phyloP scores from a whole-genome alignment of 129 eudicot genomes.

The Pseudognaphalium luteoalbum region DNA sequence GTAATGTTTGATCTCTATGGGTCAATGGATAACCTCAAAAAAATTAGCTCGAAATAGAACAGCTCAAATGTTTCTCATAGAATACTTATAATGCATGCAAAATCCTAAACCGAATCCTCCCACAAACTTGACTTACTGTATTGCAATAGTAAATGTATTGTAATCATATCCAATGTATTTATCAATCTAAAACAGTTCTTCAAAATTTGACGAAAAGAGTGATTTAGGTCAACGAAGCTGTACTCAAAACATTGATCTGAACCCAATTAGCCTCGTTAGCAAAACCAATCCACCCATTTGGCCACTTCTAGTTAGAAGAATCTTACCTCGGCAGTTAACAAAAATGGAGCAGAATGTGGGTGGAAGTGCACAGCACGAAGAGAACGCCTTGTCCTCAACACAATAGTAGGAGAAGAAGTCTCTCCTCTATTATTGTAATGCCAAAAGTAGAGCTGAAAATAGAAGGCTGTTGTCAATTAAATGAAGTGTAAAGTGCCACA shows the following conservation, averaged over 20 bases:
- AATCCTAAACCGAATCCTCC: background rate
- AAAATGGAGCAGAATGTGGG: conserved; percentile 92
- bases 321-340: conserved; percentile 91
- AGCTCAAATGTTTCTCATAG: background rate
- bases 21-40: conserved; percentile 7
- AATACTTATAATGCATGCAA: background rate
- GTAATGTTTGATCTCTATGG: background rate
- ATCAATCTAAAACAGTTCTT: background rate
- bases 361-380: conserved; percentile 98
- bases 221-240: background rate
- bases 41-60: background rate
- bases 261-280: background rate
- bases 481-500: background rate
- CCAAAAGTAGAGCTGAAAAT: conserved; percentile 84
- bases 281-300: background rate
- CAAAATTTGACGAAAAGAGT: background rate
- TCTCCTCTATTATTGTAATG: conserved; percentile 82
- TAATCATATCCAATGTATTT: background rate
- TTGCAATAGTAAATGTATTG: background rate
- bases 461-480: conserved; percentile 8
- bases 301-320: conserved; percentile 21
- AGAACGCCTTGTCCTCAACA: conserved; percentile 84
- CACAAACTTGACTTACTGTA: background rate
- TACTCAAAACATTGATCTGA: background rate
- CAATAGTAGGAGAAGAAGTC: conserved; percentile 60